A percentile compares a stretch with the other conserved stretches of the same genome.
These are phyloP conservation scores for Fusarium sp. DNA, from an alignment of 2,329 filamentous ascomycete species.

Conservation along the genomic window DNA sequence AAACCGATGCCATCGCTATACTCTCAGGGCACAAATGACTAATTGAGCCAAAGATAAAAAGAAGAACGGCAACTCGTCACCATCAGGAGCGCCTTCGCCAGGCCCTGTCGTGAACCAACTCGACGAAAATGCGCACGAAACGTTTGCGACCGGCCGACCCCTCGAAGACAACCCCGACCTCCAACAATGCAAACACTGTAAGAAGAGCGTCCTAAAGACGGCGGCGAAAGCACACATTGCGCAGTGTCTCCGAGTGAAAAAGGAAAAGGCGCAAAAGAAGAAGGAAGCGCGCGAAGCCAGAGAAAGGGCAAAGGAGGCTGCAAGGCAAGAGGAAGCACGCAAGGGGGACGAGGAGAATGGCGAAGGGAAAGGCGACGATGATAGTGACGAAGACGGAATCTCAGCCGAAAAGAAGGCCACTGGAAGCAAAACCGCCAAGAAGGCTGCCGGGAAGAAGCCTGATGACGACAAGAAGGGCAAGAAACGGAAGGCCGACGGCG, in stretches of 20 bases:
- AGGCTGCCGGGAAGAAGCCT: conserved; percentile 76
- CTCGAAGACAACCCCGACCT: conserved; percentile 84
- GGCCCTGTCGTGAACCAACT: conserved; percentile 74
- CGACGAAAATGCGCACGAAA: conserved; percentile 80
- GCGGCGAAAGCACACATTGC: conserved; percentile 84
- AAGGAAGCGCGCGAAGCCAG: conserved; percentile 80
- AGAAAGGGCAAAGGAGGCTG: conserved; percentile 73
- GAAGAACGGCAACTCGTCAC: conserved; percentile 58
- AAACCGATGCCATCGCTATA: conserved; percentile 33
- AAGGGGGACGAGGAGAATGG: conserved; percentile 63
- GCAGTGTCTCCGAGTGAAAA: conserved; percentile 86
- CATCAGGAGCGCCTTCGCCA: conserved; percentile 60
- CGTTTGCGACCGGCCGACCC: conserved; percentile 84
- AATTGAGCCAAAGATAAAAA: conserved; percentile 65
- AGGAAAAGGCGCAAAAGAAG: conserved; percentile 81
- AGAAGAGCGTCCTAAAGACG: conserved; percentile 83
- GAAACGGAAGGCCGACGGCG: conserved; percentile 81
- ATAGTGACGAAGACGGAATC: conserved; percentile 59
- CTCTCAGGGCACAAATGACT: conserved; percentile 12
- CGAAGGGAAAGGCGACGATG: conserved; percentile 64
- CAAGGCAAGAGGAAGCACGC: conserved; percentile 66
- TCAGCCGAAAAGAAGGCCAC: conserved; percentile 57
- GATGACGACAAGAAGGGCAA: conserved; percentile 77
- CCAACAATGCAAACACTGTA: conserved; percentile 93
- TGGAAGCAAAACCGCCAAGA: conserved; percentile 64